Percentiles rank a stretch among this genome's conserved stretches.
These are phyloP conservation scores for Thalia dealbata DNA, from an alignment of 176 grass and related monocot species.

Conservation along the genomic window DNA sequence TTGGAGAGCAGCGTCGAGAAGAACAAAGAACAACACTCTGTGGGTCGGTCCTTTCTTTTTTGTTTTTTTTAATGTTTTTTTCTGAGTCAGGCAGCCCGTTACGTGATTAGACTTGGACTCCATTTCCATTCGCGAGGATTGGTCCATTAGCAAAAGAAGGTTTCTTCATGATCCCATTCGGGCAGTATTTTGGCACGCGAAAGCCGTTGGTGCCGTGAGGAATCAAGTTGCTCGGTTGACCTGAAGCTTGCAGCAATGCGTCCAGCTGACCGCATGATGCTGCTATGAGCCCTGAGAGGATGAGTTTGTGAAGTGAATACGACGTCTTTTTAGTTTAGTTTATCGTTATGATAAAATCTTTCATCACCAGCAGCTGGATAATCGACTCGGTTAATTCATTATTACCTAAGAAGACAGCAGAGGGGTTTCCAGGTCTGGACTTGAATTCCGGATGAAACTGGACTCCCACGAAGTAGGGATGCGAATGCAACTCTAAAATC, in stretches of 20 bases:
- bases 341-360: too few relatives aligned
- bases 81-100: not conserved
- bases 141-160: slow-evolving; percentile 54
- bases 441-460: slow-evolving; percentile 99
- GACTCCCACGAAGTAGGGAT: slow-evolving; percentile 67
- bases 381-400: not conserved
- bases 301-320: not conserved
- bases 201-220: slow-evolving; percentile 6
- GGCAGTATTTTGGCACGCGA: slow-evolving; percentile 18
- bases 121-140: slow-evolving; percentile 50
- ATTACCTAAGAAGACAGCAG: slow-evolving; percentile 92
- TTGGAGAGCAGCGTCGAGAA: too few relatives aligned
- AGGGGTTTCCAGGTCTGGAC: slow-evolving; percentile 79
- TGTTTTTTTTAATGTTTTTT: too few relatives aligned
- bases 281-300: slow-evolving; percentile 64
- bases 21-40: not conserved
- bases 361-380: too few relatives aligned
- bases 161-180: slow-evolving; percentile 59
- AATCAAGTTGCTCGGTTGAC: not conserved
- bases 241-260: slow-evolving; percentile 28
- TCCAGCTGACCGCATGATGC: slow-evolving; percentile 66
- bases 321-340: not conserved
- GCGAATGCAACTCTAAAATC: slow-evolving; percentile 76
- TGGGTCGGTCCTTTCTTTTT: too few relatives aligned
- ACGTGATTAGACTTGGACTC: slow-evolving; percentile 37